Evolutionary conservation across 805 yeast genomes (phyloP), one percentile per base, ranked within the genome.

Genomic region (Metschnikowia reukaufii): DNA sequence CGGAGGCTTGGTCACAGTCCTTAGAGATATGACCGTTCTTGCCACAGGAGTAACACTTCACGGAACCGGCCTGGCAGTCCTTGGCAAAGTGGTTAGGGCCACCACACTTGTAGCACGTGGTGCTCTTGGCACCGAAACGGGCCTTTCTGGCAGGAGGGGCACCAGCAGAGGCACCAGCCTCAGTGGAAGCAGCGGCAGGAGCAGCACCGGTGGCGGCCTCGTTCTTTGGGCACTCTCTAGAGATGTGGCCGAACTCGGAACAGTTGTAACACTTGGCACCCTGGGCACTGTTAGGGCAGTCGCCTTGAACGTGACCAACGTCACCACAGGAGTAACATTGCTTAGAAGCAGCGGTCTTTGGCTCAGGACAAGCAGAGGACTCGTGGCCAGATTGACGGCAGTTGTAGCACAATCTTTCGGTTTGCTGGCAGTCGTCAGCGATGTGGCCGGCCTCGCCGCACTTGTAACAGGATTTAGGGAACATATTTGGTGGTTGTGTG

Each of bases 271-370:
- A 88, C 66, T 87, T 86, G 56, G 84, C 69, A 50, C 84, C 83
- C 74, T 68, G 84, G 61, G 73, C 76, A 63, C 78, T 80, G 57
- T 77, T 76, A 27, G 85, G 79, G 73, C 97, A 90, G 65, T 90
- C 96, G 42, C 86, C 73, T 68, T 86, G 88, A 59, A 90, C 83
- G 64, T 90, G 97, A 47, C 96, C 97, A 48, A 85, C 78, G 66
- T 85, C 87, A 61, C 94, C 94, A 73, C 97, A 90, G 69, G 86
- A 86, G 84, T 86, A 90, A 72, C 97, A 90, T 69, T 90, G 90
- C 72, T 90, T 90, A 67, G 81, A 81, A 58, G 82, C 82, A 57
- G 86, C 80, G 69, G 89, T 90, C 70, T 84, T 87, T 65, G 96
- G 96, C 64, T 83, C 83, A 37, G 94, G 86, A 72, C 97, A 90